phyloP scores from a whole-genome alignment of 139 green algal species.

The Coelastrella sp. region DNA sequence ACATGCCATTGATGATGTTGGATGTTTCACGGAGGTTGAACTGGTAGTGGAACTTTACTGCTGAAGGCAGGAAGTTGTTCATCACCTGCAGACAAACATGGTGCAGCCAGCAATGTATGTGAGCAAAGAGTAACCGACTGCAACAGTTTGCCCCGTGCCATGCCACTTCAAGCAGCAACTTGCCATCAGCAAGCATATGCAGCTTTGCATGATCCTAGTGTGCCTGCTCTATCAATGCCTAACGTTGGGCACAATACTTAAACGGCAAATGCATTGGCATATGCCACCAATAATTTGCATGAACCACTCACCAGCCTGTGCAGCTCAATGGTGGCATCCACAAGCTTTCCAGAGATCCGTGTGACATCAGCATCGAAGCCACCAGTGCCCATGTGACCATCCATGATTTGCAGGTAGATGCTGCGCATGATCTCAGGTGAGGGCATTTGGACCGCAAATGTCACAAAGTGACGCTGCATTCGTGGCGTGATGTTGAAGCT shows the following conservation, averaged over 20 bases:
- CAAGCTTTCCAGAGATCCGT: conserved; percentile 75
- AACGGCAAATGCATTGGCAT: background rate
- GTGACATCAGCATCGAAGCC: conserved; percentile 78
- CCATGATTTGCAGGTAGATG: conserved; percentile 66
- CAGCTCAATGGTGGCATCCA: conserved; percentile 91
- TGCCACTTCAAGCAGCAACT: no score
- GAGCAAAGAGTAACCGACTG: no score
- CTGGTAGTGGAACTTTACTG: conserved; percentile 94
- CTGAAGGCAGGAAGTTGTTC: conserved; percentile 90
- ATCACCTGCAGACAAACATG: conserved; percentile 65
- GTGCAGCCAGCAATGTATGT: background rate
- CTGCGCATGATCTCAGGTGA: conserved; percentile 75
- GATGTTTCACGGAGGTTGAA: conserved; percentile 93
- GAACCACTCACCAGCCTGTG: conserved; percentile 58
- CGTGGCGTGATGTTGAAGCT: conserved; percentile 92
- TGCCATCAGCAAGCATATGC: no score
- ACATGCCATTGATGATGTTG: conserved; percentile 85
- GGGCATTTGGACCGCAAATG: conserved; percentile 89
- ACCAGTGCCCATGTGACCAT: conserved; percentile 54
- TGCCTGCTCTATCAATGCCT: no score
- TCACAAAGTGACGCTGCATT: conserved; percentile 95
- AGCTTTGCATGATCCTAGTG: no score
- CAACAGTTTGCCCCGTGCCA: no score
- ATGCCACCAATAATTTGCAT: background rate
- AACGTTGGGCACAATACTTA: background rate